Evolutionary conservation across 345 rosid species (phyloP).

Genomic region (Hibiscus mutabilis): DNA sequence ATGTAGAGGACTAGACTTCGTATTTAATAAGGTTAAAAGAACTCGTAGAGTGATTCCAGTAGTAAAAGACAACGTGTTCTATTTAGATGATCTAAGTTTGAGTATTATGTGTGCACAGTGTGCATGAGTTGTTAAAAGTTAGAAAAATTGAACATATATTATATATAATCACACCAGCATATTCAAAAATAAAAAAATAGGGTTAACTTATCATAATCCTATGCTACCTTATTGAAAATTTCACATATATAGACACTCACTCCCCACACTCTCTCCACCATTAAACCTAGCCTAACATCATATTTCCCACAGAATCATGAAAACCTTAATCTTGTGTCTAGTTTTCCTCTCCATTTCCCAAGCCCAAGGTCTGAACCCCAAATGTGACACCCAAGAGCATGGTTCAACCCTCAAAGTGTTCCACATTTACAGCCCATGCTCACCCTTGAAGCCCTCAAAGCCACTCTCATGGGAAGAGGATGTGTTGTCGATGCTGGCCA

Average conservation of each 20-base stretch:
- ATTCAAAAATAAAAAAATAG: too few relatives aligned
- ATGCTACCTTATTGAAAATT: neutral
- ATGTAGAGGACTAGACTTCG: too few relatives aligned
- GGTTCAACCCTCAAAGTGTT: constrained; percentile 67
- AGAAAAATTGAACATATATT: too few relatives aligned
- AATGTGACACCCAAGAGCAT: constrained; percentile 39
- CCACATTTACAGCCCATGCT: constrained; percentile 71
- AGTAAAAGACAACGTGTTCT: too few relatives aligned
- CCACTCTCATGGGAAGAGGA: constrained; percentile 74
- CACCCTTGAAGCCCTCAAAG: constrained; percentile 50
- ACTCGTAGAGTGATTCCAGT: too few relatives aligned
- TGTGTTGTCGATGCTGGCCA: constrained; percentile 52
- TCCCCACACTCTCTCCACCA: neutral
- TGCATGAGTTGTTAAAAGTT: too few relatives aligned
- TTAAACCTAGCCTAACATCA: neutral
- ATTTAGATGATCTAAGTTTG: too few relatives aligned
- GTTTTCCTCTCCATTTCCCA: constrained; percentile 22
- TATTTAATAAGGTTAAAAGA: too few relatives aligned
- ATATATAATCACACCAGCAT: too few relatives aligned
- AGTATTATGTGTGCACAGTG: too few relatives aligned
- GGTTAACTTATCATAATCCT: neutral
- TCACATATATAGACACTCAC: constrained; percentile 12
- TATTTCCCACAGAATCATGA: constrained; percentile 18
- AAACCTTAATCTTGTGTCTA: constrained; percentile 20
- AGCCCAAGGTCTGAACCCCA: constrained; percentile 32